Evolutionary conservation across 2,329 filamentous ascomycete species (phyloP).

Genomic region (Diaporthe longicolla): DNA sequence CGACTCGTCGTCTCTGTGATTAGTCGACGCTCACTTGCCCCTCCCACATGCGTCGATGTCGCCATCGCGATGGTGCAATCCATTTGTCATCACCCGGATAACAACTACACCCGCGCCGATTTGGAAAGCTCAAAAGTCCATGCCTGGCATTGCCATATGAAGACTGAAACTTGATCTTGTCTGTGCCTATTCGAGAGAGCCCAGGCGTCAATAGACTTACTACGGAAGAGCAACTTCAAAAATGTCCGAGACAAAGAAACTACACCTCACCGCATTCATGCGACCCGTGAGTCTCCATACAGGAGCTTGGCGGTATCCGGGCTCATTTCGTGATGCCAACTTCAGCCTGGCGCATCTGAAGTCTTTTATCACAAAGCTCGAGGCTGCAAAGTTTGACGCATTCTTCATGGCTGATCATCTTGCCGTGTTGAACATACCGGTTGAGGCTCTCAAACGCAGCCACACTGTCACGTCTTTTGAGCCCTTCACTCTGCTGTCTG

Average conservation of each 20-base stretch:
- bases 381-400: constrained; percentile 68
- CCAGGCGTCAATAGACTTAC: background rate
- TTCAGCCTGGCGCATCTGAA: constrained; percentile 69
- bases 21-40: constrained; percentile 13
- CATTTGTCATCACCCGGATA: constrained; percentile 35
- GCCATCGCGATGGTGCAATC: constrained; percentile 31
- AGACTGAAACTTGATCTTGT: background rate
- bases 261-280: constrained; percentile 73
- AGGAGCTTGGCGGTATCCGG: constrained; percentile 70
- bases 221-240: background rate
- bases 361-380: constrained; percentile 67
- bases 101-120: background rate
- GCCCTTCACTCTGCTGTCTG: constrained; percentile 66
- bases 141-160: no score
- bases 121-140: background rate
- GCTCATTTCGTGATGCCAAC: constrained; percentile 68
- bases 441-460: constrained; percentile 69
- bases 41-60: constrained; percentile 36
- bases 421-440: constrained; percentile 68
- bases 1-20: background rate
- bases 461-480: constrained; percentile 72
- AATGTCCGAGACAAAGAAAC: constrained; percentile 50
- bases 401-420: constrained; percentile 71
- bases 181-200: background rate
- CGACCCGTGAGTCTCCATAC: constrained; percentile 69